Evolutionary conservation across 306 rosid genomes (phyloP), one percentile per base, ranked within the genome.

Genomic region (Vigna angularis): DNA sequence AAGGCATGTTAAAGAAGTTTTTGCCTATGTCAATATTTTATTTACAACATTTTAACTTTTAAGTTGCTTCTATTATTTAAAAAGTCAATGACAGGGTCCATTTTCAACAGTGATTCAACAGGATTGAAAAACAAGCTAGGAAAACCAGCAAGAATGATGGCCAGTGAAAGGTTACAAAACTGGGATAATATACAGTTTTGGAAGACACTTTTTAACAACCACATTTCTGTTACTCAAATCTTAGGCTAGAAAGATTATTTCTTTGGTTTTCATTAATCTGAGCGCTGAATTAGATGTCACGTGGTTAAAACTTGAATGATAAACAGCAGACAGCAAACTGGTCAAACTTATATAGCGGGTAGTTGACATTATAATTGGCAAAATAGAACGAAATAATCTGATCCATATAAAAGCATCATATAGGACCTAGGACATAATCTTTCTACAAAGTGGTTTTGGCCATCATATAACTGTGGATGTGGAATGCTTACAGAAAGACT

Each of bases 1-100:
- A 26, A 64, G 52, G 38, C 75, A 44, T 69, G 40, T 52, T 76
- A n/a, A 1, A 4, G 36, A 56, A 49, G 50, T 65, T 24, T 7
- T 64, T 56, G 81, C 59, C 30, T 20, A 53, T 26, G 38, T 55
- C 66, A 77, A 51, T 78, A 42, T 70, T 75, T 84, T 62, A 14
- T 70, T 51, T 62, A 20, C 47, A 9, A 57, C 20, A 47, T 79
- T 26, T 81, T 67, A 17, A 36, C 38, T 55, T 6, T 28, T 69
- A 77, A 74, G 77, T 40, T 66, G 53, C 30, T 20, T 15, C 28
- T 79, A 64, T 28, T 73, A 36, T 34, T 22, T 28, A 73, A 48
- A 69, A 7, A 14, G 57, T 72, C 44, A 48, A 63, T 47, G 40
- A 56, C 51, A 38, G 20, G 40, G 45, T 61, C 26, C 64, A 74